Base-by-base conservation (phyloP, 139 green algal genomes). In the Micromonas pusilla region DNA sequence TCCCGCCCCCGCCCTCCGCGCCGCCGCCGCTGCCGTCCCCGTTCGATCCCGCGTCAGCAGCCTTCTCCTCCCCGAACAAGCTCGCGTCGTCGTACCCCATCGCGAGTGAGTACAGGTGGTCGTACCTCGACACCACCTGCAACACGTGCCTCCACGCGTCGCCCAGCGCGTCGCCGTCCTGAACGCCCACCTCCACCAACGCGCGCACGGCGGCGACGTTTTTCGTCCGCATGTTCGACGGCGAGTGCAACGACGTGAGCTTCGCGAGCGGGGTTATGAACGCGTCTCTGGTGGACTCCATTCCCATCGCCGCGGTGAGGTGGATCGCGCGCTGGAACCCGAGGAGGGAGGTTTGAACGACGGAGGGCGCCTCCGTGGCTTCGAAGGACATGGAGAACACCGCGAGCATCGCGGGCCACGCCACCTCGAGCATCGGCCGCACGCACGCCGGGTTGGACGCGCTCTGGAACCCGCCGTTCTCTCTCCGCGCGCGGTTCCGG, bases 341-440 rank as follows among this genome's bases (percentile, higher is more conserved):
- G 37, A 37, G 28, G 2, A 75, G 63, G 21, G 33, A 52, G 16
- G 23, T 32, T 6, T 76, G 20, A 1, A 39, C 75, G 25, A 75
- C 33, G 16, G 63, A 28, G 0, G 33, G 60, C 13, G 81, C 80
- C 31, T 85, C 52, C 62, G 93, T 87, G 23, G 88, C 91, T n/a
- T 88, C 81, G 78, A 97, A 83, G 79, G 88, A 93, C 63, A 90
- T 73, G 45, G 52, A 81, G 62, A 92, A 80, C 45, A 92, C 93
- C 6, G 92, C 94, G 77, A 99, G 87, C 82, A 97, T 86, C 21
- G 95, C 92, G 20, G 92, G 91, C 95, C 94, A 98, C 26, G 88
- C 83, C 19, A 94, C 89, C 79, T 98, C 92, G 70, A 99, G 89
- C 89, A 98, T 96, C 20, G 94, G 93, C 52, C 88, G 81, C n/a